These are phyloP conservation scores for Auriscalpium microsporum DNA, from an alignment of 768 basidiomycete genomes.

Conservation along the genomic window DNA sequence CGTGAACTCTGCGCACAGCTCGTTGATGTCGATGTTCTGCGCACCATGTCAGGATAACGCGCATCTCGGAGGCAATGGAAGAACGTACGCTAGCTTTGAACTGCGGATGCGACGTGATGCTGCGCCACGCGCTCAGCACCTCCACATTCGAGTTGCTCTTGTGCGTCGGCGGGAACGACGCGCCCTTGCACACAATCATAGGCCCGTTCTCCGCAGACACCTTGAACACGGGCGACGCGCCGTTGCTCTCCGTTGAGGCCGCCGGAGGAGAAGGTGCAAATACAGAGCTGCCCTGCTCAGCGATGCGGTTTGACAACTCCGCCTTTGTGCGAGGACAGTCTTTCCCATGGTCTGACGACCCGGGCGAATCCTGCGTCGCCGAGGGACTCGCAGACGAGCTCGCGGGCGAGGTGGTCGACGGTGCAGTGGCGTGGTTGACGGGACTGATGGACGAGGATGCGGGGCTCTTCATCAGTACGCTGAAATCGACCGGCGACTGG, in stretches of 20 bases:
- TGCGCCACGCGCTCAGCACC: conserved; percentile 72
- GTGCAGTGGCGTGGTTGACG: conserved; percentile 36
- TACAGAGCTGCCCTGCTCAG: conserved; percentile 47
- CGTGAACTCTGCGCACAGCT: conserved; percentile 72
- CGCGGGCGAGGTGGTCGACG: neutral
- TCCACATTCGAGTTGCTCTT: conserved; percentile 70
- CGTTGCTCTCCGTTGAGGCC: conserved; percentile 3
- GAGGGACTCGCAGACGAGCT: conserved; percentile 16
- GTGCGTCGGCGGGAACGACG: conserved; percentile 59
- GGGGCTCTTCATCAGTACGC: conserved; percentile 8
- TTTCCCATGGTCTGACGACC: conserved; percentile 15
- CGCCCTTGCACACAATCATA: conserved; percentile 58
- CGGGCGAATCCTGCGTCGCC: conserved; percentile 11
- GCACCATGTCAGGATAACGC: neutral
- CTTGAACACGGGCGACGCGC: conserved; percentile 23
- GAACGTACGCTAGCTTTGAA: conserved; percentile 54
- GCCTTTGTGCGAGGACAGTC: conserved; percentile 48
- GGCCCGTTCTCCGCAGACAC: conserved; percentile 36
- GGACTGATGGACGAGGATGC: conserved; percentile 39
- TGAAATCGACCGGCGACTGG: conserved; percentile 16
- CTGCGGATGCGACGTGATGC: conserved; percentile 62
- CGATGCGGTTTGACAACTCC: conserved; percentile 44
- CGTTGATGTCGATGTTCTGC: conserved; percentile 71
- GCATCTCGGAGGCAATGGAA: neutral
- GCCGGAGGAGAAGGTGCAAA: conserved; percentile 31